Evolutionary conservation across 768 basidiomycete species (phyloP).

Genomic region (Hygrocybe coccinea): DNA sequence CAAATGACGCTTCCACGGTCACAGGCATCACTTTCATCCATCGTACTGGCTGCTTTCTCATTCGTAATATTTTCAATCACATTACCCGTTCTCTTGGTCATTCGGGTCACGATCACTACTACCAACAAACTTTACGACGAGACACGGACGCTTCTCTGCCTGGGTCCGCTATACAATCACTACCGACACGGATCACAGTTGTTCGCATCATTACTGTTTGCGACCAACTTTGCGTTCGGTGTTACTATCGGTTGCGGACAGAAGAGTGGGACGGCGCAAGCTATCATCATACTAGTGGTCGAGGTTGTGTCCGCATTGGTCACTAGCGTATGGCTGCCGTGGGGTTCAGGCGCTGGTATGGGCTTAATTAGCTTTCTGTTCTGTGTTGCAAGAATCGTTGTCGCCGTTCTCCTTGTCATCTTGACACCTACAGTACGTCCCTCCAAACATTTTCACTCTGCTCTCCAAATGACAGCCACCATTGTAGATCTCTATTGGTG

Average conservation of each 20-base stretch:
- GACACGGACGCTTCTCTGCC: slow-evolving; percentile 81
- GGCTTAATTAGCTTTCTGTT: slow-evolving; percentile 91
- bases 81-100: slow-evolving; percentile 67
- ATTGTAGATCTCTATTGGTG: slow-evolving; percentile 74
- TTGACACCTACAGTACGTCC: slow-evolving; percentile 76
- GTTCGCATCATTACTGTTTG: slow-evolving; percentile 77
- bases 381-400: slow-evolving; percentile 84
- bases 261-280: slow-evolving; percentile 84
- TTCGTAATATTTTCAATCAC: slow-evolving; percentile 77
- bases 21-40: slow-evolving; percentile 51
- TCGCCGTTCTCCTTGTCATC: slow-evolving; percentile 87
- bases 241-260: slow-evolving; percentile 87
- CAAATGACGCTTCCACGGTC: slow-evolving; percentile 63
- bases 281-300: slow-evolving; percentile 81
- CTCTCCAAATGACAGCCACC: slow-evolving; percentile 1
- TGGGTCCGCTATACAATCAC: slow-evolving; percentile 93
- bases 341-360: slow-evolving; percentile 97
- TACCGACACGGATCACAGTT: slow-evolving; percentile 88
- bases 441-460: slow-evolving; percentile 9
- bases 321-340: slow-evolving; percentile 92
- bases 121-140: slow-evolving; percentile 93
- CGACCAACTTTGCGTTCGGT: slow-evolving; percentile 77
- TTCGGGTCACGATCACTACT: slow-evolving; percentile 73
- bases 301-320: slow-evolving; percentile 84
- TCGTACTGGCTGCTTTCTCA: slow-evolving; percentile 75